A percentile compares a stretch with the other conserved stretches of the same genome.
phyloP scores from a whole-genome alignment of 768 basidiomycete species.

The Suillus lakei region DNA sequence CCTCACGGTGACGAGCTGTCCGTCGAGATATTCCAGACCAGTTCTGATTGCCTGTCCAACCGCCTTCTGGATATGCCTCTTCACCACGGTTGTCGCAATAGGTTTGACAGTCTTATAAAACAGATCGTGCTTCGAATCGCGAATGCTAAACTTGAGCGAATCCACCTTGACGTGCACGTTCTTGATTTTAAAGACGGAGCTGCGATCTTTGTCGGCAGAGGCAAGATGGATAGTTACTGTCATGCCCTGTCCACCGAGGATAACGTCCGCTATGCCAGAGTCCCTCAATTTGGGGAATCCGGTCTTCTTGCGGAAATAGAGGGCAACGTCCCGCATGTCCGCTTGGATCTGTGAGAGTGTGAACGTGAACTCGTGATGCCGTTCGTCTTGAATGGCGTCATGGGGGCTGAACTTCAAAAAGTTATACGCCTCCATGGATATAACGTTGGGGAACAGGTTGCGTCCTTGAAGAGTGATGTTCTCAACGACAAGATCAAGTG shows the following conservation, averaged over 20 bases:
- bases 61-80: conserved; percentile 67
- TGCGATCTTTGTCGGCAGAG: conserved; percentile 62
- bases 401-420: conserved; percentile 87
- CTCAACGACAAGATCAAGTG: conserved; percentile 89
- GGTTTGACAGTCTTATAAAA: conserved; percentile 86
- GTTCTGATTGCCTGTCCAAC: conserved; percentile 72
- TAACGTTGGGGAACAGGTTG: conserved; percentile 86
- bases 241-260: conserved; percentile 85
- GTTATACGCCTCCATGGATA: conserved; percentile 79
- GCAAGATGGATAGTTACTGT: conserved; percentile 67
- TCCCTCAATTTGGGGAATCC: conserved; percentile 83
- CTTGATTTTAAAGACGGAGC: conserved; percentile 75
- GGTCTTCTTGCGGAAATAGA: conserved; percentile 87
- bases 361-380: conserved; percentile 74
- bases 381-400: conserved; percentile 52
- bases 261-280: conserved; percentile 83
- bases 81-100: conserved; percentile 81
- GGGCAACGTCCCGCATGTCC: conserved; percentile 92
- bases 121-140: conserved; percentile 89
- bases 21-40: conserved; percentile 86
- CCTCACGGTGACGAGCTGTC: conserved; percentile 87
- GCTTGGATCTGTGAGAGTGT: conserved; percentile 87
- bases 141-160: conserved; percentile 86
- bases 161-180: conserved; percentile 82
- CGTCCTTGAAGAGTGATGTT: conserved; percentile 88